Conservation (phyloP, 352 stramenopile genomes). For the Pythium coloratum region DNA sequence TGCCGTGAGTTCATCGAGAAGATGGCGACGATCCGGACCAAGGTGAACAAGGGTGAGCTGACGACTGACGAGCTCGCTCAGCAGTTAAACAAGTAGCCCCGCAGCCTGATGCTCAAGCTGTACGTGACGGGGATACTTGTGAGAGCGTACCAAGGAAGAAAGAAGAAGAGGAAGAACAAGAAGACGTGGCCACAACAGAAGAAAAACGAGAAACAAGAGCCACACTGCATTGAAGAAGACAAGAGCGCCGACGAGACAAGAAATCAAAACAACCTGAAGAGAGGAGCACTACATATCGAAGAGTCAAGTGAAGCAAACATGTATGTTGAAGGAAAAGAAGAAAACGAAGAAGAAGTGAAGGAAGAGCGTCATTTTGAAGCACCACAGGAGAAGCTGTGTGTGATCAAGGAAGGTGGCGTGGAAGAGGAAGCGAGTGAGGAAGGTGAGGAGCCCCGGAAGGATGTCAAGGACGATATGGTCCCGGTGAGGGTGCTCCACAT, state of each 20-base stretch:
- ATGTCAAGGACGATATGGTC: background rate
- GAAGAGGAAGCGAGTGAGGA: background rate
- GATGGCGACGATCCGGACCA: background rate
- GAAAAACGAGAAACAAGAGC: slow-evolving; percentile 10
- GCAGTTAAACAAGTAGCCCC: slow-evolving; percentile 25
- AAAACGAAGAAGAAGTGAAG: slow-evolving; percentile 6
- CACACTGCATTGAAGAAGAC: background rate
- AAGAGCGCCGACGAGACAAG: background rate
- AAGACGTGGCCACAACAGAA: background rate
- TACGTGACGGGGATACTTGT: slow-evolving; percentile 18
- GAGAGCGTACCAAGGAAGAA: background rate
- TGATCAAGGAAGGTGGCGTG: background rate
- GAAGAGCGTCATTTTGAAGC: background rate
- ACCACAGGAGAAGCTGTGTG: background rate
- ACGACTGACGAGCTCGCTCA: background rate
- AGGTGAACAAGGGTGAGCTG: slow-evolving; percentile 2
- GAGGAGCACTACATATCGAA: background rate
- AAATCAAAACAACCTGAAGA: background rate
- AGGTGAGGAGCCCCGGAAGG: background rate
- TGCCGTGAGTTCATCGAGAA: slow-evolving; percentile 10
- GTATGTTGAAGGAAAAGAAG: slow-evolving; percentile 4
- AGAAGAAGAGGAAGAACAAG: background rate
- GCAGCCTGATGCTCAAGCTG: slow-evolving; percentile 12
- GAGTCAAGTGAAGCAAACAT: background rate
- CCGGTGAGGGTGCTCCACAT: background rate